phyloP scores from a whole-genome alignment of 2,329 filamentous ascomycete species.

The Hypoxylon rubiginosum region DNA sequence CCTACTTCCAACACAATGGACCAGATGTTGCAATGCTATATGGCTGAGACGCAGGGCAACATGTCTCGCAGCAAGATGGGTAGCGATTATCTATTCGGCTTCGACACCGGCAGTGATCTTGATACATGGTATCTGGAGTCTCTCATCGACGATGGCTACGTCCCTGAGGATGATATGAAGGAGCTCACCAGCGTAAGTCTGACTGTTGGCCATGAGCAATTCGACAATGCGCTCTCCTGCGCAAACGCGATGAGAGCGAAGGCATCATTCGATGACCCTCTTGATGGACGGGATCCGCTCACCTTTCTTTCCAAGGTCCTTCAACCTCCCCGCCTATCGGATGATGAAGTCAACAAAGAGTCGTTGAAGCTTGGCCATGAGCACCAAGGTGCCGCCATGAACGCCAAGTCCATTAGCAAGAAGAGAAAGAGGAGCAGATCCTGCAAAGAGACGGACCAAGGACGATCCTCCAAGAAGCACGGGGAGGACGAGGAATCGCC shows the following conservation, averaged over 20 bases:
- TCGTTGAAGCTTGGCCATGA: not conserved
- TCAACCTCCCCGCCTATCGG: not conserved
- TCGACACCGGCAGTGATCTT: slow-evolving; percentile 48
- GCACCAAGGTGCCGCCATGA: not conserved
- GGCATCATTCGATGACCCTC: slow-evolving; percentile 33
- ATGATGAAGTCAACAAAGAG: not conserved
- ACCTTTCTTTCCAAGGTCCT: slow-evolving; percentile 44
- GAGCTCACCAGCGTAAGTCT: slow-evolving; percentile 49
- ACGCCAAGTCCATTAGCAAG: not conserved
- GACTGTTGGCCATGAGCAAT: slow-evolving; percentile 52
- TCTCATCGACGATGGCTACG: slow-evolving; percentile 45
- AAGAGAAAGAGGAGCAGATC: slow-evolving; percentile 18
- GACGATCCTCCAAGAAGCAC: slow-evolving; percentile 11
- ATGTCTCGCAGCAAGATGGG: slow-evolving; percentile 32
- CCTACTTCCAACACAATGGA: slow-evolving; percentile 24
- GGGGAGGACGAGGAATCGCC: slow-evolving; percentile 38
- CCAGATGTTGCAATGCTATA: slow-evolving; percentile 21
- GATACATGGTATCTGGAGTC: slow-evolving; percentile 48
- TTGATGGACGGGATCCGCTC: slow-evolving; percentile 48
- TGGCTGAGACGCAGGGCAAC: slow-evolving; percentile 13
- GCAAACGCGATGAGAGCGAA: slow-evolving; percentile 48
- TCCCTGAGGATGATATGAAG: slow-evolving; percentile 46
- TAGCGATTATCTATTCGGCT: slow-evolving; percentile 52
- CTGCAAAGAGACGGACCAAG: not conserved
- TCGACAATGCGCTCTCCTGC: slow-evolving; percentile 52